Evolutionary conservation across 129 eudicot species (phyloP).

Genomic region (Tanacetum coccineum): DNA sequence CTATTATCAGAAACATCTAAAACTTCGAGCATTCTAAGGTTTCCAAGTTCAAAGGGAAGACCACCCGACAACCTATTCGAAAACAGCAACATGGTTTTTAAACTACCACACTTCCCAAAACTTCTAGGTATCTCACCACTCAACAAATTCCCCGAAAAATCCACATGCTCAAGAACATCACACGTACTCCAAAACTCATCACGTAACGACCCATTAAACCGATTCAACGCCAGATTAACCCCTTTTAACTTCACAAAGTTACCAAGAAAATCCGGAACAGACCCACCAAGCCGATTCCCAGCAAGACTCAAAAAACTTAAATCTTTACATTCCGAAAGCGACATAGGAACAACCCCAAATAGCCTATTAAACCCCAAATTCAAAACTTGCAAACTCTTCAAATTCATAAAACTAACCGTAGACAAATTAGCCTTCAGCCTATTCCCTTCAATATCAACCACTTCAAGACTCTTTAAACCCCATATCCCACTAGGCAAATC

Average conservation of each 20-base stretch:
- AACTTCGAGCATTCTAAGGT: constrained; percentile 50
- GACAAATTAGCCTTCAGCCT: constrained; percentile 41
- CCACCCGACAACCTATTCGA: constrained; percentile 47
- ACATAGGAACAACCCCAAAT: constrained; percentile 46
- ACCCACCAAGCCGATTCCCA: constrained; percentile 41
- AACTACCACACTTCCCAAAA: constrained; percentile 41
- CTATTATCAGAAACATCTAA: constrained; percentile 56
- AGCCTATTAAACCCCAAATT: constrained; percentile 50
- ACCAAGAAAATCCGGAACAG: constrained; percentile 51
- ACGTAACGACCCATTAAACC: constrained; percentile 37
- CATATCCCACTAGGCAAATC: constrained; percentile 55
- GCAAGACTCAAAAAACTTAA: constrained; percentile 43
- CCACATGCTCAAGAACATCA: constrained; percentile 49
- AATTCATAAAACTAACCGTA: constrained; percentile 29
- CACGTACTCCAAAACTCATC: constrained; percentile 42
- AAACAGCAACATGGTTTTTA: constrained; percentile 56
- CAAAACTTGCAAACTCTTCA: constrained; percentile 56
- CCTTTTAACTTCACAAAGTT: constrained; percentile 38
- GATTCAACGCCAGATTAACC: constrained; percentile 51
- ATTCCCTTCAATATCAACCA: constrained; percentile 79
- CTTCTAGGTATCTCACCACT: constrained; percentile 44
- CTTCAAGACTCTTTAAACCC: constrained; percentile 49
- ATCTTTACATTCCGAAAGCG: constrained; percentile 41
- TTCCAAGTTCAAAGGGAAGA: constrained; percentile 52
- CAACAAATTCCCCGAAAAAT: constrained; percentile 46